Conservation (phyloP, 768 basidiomycete genomes). For the Russula sp. region DNA sequence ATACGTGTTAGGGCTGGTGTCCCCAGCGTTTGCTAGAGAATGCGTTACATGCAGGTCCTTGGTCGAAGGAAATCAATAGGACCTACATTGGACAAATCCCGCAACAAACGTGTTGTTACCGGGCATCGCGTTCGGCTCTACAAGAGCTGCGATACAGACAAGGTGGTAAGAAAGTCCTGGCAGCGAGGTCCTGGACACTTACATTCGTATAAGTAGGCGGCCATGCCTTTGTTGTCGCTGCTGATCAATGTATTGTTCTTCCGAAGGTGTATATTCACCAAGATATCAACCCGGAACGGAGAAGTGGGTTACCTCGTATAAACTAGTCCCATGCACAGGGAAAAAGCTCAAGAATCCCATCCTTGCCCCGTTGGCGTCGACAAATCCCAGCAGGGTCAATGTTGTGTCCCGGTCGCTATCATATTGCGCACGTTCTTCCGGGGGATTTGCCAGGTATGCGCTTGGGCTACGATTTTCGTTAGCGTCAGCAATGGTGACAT, state of each 20-base stretch:
- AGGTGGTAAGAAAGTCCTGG: background rate
- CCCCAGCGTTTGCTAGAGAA: slow-evolving; percentile 66
- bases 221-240: slow-evolving; percentile 83
- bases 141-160: slow-evolving; percentile 38
- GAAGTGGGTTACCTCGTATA: slow-evolving; percentile 52
- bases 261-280: background rate
- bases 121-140: slow-evolving; percentile 60
- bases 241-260: slow-evolving; percentile 83
- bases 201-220: slow-evolving; percentile 74
- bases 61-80: slow-evolving; percentile 5
- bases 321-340: slow-evolving; percentile 72
- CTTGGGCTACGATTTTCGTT: slow-evolving; percentile 73
- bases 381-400: slow-evolving; percentile 60
- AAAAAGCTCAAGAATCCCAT: slow-evolving; percentile 71
- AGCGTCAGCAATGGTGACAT: slow-evolving; percentile 59
- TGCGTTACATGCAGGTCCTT: slow-evolving; percentile 11
- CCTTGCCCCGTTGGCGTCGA: slow-evolving; percentile 50
- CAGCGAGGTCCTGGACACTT: slow-evolving; percentile 20
- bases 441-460: slow-evolving; percentile 72
- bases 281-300: background rate
- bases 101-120: slow-evolving; percentile 68
- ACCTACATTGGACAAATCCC: slow-evolving; percentile 65
- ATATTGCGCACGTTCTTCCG: slow-evolving; percentile 59
- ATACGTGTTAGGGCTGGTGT: slow-evolving; percentile 75
- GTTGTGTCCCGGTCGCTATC: slow-evolving; percentile 70